Evolutionary conservation across 495 filamentous ascomycete genomes (phyloP).

Genomic region (Podospora bellae-mahoneyi): DNA sequence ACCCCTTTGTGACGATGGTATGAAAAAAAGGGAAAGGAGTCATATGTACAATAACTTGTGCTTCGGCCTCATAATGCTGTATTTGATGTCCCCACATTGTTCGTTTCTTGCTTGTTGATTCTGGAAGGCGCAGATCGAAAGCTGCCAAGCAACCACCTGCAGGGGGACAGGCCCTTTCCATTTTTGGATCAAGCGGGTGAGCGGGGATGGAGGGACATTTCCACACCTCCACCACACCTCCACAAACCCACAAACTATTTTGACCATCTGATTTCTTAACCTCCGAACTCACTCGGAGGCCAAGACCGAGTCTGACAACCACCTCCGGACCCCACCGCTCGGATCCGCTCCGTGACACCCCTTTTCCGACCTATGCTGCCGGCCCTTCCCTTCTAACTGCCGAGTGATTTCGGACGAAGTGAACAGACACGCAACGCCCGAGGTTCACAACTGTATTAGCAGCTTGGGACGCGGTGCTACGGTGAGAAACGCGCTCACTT

Average conservation of each 20-base stretch:
- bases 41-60: background rate
- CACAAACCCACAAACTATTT: background rate
- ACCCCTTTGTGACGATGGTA: background rate
- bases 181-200: background rate
- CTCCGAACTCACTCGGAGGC: background rate
- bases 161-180: background rate
- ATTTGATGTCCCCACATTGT: background rate
- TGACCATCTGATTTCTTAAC: background rate
- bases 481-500: background rate
- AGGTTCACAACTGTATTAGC: no score
- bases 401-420: conserved; percentile 9
- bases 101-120: background rate
- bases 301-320: conserved; percentile 13
- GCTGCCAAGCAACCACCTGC: background rate
- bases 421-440: background rate
- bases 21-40: background rate
- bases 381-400: background rate
- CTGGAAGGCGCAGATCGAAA: background rate
- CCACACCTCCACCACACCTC: background rate
- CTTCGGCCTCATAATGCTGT: background rate
- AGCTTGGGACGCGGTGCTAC: no score
- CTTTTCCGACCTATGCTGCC: conserved; percentile 1
- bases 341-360: conserved; percentile 9
- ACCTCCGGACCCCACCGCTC: conserved; percentile 17
- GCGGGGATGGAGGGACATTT: background rate